Conservation (phyloP, 495 filamentous ascomycete species). For the Talaromyces borbonicus region DNA sequence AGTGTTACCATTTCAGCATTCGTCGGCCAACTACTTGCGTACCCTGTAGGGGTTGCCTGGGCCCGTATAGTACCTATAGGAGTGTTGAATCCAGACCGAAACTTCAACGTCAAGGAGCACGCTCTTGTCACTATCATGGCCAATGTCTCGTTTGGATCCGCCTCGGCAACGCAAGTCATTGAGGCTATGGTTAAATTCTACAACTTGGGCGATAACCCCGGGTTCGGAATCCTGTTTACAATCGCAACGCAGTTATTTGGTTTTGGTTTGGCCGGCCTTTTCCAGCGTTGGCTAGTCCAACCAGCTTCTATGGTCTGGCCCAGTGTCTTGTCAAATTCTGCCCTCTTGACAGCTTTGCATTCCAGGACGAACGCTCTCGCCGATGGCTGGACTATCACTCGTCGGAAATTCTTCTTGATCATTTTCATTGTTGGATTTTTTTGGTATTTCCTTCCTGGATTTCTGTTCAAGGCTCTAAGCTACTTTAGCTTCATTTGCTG, state of each 20-base stretch:
- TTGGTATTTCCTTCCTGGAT: slow-evolving; percentile 83
- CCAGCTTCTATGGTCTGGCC: slow-evolving; percentile 93
- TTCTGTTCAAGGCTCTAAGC: slow-evolving; percentile 77
- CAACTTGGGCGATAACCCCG: slow-evolving; percentile 53
- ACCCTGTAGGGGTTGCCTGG: slow-evolving; percentile 57
- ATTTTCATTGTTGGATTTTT: slow-evolving; percentile 53
- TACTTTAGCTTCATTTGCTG: slow-evolving; percentile 88
- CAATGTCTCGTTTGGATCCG: slow-evolving; percentile 50
- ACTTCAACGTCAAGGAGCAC: slow-evolving; percentile 76
- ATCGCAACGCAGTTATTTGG: slow-evolving; percentile 66
- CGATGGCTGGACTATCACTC: slow-evolving; percentile 74
- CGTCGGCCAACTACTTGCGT: slow-evolving; percentile 62
- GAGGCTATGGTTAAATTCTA: slow-evolving; percentile 60
- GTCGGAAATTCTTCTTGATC: slow-evolving; percentile 73
- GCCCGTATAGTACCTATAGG: slow-evolving; percentile 43
- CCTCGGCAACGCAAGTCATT: slow-evolving; percentile 61
- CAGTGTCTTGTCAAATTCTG: slow-evolving; percentile 73
- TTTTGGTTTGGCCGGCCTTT: slow-evolving; percentile 60
- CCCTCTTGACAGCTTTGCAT: slow-evolving; percentile 79
- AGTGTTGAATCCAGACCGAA: slow-evolving; percentile 55
- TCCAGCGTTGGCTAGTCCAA: slow-evolving; percentile 49
- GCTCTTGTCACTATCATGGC: slow-evolving; percentile 68
- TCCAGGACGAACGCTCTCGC: slow-evolving; percentile 70
- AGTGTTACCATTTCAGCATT: slow-evolving; percentile 57
- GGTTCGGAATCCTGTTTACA: slow-evolving; percentile 58